Conservation (phyloP, 768 basidiomycete genomes). For the Kwoniella botswanensis region DNA sequence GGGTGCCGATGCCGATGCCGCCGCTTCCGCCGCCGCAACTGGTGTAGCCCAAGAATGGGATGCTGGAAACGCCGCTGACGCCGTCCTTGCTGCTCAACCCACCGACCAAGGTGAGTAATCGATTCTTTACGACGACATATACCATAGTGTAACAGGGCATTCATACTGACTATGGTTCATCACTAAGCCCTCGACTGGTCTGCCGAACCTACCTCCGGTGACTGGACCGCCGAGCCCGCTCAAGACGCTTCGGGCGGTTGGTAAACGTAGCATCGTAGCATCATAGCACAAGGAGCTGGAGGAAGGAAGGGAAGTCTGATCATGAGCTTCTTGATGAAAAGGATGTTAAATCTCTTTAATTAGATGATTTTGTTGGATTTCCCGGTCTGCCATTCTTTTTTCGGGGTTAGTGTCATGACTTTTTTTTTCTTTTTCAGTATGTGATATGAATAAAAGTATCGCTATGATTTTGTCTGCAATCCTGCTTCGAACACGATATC, state of each 20-base stretch:
- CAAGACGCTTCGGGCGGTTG: constrained; percentile 41
- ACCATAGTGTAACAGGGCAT: constrained; percentile 58
- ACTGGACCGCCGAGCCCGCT: constrained; percentile 86
- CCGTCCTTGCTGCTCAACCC: constrained; percentile 68
- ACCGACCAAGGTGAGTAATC: constrained; percentile 60
- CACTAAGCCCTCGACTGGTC: constrained; percentile 75
- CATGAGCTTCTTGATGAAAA: neutral
- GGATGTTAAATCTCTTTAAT: neutral
- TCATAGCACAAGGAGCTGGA: neutral
- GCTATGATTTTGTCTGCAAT: neutral
- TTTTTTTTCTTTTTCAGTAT: neutral
- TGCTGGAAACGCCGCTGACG: constrained; percentile 73
- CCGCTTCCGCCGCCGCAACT: constrained; percentile 57
- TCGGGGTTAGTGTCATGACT: constrained; percentile 1
- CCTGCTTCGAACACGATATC: no score
- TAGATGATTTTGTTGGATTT: constrained; percentile 1
- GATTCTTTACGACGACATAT: constrained; percentile 32
- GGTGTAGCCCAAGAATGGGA: constrained; percentile 58
- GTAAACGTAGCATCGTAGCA: constrained; percentile 31
- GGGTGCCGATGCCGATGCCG: constrained; percentile 63
- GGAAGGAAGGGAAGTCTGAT: neutral
- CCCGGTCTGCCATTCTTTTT: neutral
- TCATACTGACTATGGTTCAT: constrained; percentile 5
- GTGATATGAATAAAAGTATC: constrained; percentile 13
- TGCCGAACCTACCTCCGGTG: constrained; percentile 68